Base-by-base conservation (phyloP, 1,139 yeast genomes). In the Candida buenavistaensis region DNA sequence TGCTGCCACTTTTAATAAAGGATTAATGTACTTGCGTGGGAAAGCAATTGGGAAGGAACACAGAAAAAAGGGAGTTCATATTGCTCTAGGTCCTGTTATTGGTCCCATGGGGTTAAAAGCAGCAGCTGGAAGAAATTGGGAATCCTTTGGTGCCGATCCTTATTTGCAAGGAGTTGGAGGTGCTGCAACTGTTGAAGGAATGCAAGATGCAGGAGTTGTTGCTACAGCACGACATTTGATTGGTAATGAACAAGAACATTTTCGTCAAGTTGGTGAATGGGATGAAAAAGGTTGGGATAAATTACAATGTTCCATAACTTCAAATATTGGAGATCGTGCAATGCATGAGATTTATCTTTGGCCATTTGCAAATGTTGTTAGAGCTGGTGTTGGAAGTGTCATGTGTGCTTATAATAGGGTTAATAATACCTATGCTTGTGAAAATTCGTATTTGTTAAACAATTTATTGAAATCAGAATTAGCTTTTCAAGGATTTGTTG, bases 91-190 rank as follows among this genome's bases (percentile, higher is more conserved):
- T 3, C 87, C 87, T 10, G 68, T 73, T 3, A 62, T 78, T 35
- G 84, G 83, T 0, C 85, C 85, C n/a, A 64, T 78, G 33, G 86
- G 85, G 0, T 59, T 66, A 26, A 75, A 77, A 47, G 84, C 83
- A 3, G 74, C 72, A 27, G 84, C 81, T 6, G 85, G 86, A 5
- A 62, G 85, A 46, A 77, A 74, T 54, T 79, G 83, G 82, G 86
- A 80, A 55, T 71, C 80, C 23, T 79, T 78, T 55, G 82, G 83
- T 1, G 59, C 80, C 5, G 86, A 80, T 48, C 83, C 86, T 1
- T 78, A 77, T 43, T 58, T 79, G 33, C 79, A 76, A 47, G 86
- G 86, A 11, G 58, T 70, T 14, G 72, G 71, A 3, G 80, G 79
- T 7, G 73, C 73, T 5, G 68, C 69, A 6, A 72, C 80, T 3